phyloP scores from a whole-genome alignment of 208 protist species.

The Acanthamoeba royreba region DNA sequence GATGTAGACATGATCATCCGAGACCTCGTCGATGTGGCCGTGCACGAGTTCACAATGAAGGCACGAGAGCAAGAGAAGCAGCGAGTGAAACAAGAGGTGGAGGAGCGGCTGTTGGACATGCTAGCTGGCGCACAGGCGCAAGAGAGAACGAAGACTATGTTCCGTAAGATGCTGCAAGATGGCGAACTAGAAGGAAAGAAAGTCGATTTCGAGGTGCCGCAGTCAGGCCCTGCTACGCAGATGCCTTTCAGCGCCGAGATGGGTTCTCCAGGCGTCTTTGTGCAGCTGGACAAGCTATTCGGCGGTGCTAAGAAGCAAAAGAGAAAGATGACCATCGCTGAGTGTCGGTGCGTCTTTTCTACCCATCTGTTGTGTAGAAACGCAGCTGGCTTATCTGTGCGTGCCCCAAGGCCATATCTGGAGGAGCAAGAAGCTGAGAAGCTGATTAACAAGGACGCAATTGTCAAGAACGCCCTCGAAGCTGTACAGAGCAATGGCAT shows the following conservation, averaged over 20 bases:
- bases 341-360: background rate
- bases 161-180: conserved; percentile 90
- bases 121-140: conserved; percentile 49
- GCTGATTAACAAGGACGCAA: conserved; percentile 90
- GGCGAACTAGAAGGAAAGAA: conserved; percentile 89
- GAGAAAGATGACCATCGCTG: background rate
- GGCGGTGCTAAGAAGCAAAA: conserved; percentile 9
- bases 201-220: conserved; percentile 70
- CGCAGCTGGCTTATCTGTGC: background rate
- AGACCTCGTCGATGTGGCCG: conserved; percentile 93
- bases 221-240: background rate
- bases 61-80: conserved; percentile 74
- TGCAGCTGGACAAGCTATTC: conserved; percentile 3
- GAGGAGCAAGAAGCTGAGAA: conserved; percentile 92
- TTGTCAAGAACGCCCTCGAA: conserved; percentile 90
- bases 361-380: background rate
- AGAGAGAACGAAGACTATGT: conserved; percentile 53
- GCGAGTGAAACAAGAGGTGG: conserved; percentile 86
- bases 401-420: conserved; percentile 79
- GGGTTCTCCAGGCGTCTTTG: background rate
- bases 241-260: background rate
- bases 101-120: conserved; percentile 74
- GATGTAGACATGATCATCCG: conserved; percentile 97
- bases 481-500: conserved; percentile 96
- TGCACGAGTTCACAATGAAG: conserved; percentile 80